phyloP scores from a whole-genome alignment of 768 basidiomycete species.

The Collybia sp. region DNA sequence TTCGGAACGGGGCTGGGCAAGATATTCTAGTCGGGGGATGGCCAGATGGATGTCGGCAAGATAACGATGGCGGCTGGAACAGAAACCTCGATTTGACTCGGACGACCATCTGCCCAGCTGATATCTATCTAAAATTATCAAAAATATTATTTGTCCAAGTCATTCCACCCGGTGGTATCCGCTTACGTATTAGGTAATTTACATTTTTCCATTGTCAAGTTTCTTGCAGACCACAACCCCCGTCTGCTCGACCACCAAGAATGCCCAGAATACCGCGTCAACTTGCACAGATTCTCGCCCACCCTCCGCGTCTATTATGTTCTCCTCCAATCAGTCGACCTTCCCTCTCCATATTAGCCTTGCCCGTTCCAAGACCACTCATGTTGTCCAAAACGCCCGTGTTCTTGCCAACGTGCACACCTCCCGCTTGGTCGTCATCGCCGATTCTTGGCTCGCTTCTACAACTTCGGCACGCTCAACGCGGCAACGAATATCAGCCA shows the following conservation, averaged over 20 bases:
- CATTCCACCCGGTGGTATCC: no score
- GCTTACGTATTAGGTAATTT: no score
- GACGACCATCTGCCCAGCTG: constrained; percentile 4
- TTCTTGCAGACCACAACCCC: no score
- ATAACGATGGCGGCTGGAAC: constrained; percentile 21
- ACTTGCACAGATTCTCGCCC: constrained; percentile 29
- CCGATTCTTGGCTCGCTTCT: constrained; percentile 35
- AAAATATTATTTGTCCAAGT: no score
- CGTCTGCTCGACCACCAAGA: no score
- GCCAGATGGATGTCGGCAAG: constrained; percentile 8
- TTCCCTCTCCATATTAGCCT: constrained; percentile 7
- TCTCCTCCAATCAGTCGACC: constrained; percentile 12
- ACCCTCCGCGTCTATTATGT: constrained; percentile 24
- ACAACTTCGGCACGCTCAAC: constrained; percentile 60
- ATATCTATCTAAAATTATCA: not conserved
- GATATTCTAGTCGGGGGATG: not conserved
- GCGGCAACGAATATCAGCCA: constrained; percentile 95
- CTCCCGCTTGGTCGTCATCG: constrained; percentile 19
- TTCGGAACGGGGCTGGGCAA: not conserved
- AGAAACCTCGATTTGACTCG: constrained; percentile 16
- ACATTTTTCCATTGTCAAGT: no score
- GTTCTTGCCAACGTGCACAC: constrained; percentile 14
- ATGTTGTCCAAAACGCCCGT: constrained; percentile 18
- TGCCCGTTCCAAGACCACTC: constrained; percentile 11
- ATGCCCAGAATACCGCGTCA: constrained; percentile 43